A percentile compares a stretch with the other conserved stretches of the same genome.
phyloP scores from a whole-genome alignment of 1,284 basidiomycete species.

The Trichosporon sp. region DNA sequence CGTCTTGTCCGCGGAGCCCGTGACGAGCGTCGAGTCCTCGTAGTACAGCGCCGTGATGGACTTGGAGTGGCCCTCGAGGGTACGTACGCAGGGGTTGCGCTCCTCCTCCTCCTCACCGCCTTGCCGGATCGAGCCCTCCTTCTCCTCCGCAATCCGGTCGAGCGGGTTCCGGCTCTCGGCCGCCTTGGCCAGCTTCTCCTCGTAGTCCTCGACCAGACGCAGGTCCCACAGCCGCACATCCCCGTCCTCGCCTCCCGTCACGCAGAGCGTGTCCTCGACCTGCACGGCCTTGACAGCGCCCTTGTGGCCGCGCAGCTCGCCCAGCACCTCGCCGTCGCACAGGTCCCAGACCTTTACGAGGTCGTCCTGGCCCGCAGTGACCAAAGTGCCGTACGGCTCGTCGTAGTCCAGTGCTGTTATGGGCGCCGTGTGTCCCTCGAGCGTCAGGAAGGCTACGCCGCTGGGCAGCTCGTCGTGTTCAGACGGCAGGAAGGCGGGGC shows the following conservation, averaged over 20 bases:
- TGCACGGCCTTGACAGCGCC: constrained; percentile 84
- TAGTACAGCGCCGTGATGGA: constrained; percentile 92
- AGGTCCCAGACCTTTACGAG: constrained; percentile 64
- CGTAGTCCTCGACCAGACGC: constrained; percentile 73
- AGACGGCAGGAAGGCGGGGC: constrained; percentile 92
- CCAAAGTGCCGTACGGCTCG: constrained; percentile 92
- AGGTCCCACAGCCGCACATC: constrained; percentile 86
- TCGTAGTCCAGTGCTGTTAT: constrained; percentile 92
- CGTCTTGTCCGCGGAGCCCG: constrained; percentile 97
- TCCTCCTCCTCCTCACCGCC: constrained; percentile 56
- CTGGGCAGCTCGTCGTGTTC: constrained; percentile 95
- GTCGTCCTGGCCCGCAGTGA: constrained; percentile 72
- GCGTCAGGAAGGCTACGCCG: constrained; percentile 94
- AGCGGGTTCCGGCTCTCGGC: constrained; percentile 45
- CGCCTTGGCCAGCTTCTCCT: constrained; percentile 64
- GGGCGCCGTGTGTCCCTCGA: constrained; percentile 76
- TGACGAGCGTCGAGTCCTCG: constrained; percentile 90
- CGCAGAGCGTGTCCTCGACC: constrained; percentile 86
- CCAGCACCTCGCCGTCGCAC: constrained; percentile 71
- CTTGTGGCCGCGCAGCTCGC: constrained; percentile 74
- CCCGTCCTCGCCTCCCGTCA: constrained; percentile 88
- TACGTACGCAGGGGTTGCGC: constrained; percentile 69
- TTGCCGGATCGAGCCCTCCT: constrained; percentile 27
- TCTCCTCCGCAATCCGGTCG: constrained; percentile 46
- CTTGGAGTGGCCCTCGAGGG: constrained; percentile 88